Base-by-base conservation (phyloP, 2,329 filamentous ascomycete species). In the Fusarium sp. region DNA sequence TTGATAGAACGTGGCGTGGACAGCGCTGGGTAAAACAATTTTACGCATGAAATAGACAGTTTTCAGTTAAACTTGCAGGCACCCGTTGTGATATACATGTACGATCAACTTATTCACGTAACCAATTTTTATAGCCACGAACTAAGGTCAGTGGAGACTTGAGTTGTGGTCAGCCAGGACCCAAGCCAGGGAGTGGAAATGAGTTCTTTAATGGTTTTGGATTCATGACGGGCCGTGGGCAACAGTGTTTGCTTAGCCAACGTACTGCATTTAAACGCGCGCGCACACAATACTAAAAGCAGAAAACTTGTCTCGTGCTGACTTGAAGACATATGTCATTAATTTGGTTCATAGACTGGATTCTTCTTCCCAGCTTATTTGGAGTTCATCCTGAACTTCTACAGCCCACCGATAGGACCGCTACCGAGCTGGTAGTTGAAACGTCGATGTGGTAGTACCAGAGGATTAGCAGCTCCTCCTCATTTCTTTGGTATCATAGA, bases 1-100 rank as follows among this genome's bases (percentile, higher is more conserved):
- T 42, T 74, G 69, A 72, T 71, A 69, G 58, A 62, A 50, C 61
- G 68, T 45, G 60, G 64, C 44, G 62, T 41, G 55, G 59, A 50
- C 44, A 60, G 52, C 68, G 60, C 58, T 55, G 44, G 53, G 62
- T 72, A 72, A 60, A 70, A 65, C 65, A 65, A 63, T 39, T 65
- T 74, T 67, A 71, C 41, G 65, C 71, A 67, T 71, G 62, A 68
- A 72, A 76, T 75, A 76, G 74, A 76, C 60, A 71, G 69, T 50
- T 33, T 71, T 64, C 52, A 67, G n/a, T 18, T 46, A 22, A 39
- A 31, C 27, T 7, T 7, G 11, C 15, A 18, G 27, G 12, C 20
- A 11, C 15, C 4, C 6, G 9, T 20, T 31, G 38, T 46, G 33
- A 45, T 36, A n/a, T n/a, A 29, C n/a, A 35, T 50, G 29, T n/a